Evolutionary conservation across 345 rosid genomes (phyloP).

Genomic region (Excoecaria agallocha): DNA sequence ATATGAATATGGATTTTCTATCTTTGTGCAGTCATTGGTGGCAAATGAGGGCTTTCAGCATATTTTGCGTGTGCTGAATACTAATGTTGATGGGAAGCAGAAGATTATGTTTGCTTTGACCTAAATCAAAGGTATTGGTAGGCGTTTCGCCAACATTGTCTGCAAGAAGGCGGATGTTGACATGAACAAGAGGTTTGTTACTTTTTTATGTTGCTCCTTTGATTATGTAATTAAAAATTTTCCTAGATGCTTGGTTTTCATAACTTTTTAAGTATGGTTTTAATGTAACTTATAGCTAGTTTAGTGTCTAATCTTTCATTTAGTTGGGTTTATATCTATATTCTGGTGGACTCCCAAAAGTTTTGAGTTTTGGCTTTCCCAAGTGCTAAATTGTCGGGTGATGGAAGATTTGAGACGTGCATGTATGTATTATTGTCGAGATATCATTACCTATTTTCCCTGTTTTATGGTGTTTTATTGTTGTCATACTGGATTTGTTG

Average conservation of each 20-base stretch:
- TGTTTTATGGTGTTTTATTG: too few relatives aligned
- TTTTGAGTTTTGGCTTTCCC: too few relatives aligned
- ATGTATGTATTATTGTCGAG: too few relatives aligned
- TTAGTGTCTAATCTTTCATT: too few relatives aligned
- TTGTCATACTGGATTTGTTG: too few relatives aligned
- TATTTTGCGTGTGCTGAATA: conserved; percentile 85
- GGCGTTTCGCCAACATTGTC: conserved; percentile 82
- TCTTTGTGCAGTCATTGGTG: conserved; percentile 62
- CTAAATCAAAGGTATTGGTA: conserved; percentile 89
- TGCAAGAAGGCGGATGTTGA: conserved; percentile 98
- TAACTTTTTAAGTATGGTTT: neutral
- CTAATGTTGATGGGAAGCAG: conserved; percentile 88
- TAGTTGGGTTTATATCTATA: too few relatives aligned
- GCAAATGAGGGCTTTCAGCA: conserved; percentile 89
- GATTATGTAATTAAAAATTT: neutral
- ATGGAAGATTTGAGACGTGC: too few relatives aligned
- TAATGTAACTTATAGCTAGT: too few relatives aligned
- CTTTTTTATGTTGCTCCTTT: neutral
- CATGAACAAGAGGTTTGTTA: conserved; percentile 85
- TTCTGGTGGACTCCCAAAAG: too few relatives aligned
- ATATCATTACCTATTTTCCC: too few relatives aligned
- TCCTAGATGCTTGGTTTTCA: neutral
- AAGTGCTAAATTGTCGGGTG: too few relatives aligned
- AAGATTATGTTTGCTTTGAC: conserved; percentile 90
- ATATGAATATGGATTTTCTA: neutral